These are phyloP conservation scores for Trebouxiophyceae sp. DNA, from an alignment of 163 green algal genomes.

Conservation along the genomic window DNA sequence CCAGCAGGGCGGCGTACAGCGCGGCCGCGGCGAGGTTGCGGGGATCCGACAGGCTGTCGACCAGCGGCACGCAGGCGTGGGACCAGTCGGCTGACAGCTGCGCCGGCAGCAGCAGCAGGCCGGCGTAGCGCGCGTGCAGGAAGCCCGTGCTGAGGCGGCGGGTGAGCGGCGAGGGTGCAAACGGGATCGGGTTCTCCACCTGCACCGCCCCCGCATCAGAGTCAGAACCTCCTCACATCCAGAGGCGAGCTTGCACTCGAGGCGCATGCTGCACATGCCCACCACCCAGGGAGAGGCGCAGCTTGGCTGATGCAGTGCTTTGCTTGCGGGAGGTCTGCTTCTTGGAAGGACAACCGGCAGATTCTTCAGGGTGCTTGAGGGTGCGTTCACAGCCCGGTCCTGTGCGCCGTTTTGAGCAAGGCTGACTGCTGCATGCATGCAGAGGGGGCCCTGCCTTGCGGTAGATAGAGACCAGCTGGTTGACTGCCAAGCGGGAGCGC, in stretches of 20 bases:
- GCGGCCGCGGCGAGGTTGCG: slow-evolving; percentile 44
- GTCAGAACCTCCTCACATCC: too few species aligned
- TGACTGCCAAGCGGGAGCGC: slow-evolving; percentile 24
- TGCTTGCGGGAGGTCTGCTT: too few species aligned
- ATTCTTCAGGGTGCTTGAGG: too few species aligned
- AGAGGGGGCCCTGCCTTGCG: slow-evolving; percentile 33
- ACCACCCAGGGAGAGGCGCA: too few species aligned
- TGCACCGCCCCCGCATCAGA: too few species aligned
- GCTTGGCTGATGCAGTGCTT: too few species aligned
- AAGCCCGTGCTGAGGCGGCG: slow-evolving; percentile 41
- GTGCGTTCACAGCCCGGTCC: too few species aligned
- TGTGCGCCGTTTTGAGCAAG: too few species aligned
- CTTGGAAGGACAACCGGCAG: too few species aligned
- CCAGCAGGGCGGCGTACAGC: slow-evolving; percentile 42
- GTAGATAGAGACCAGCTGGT: slow-evolving; percentile 60
- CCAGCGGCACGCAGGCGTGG: slow-evolving; percentile 57
- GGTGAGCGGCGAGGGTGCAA: slow-evolving; percentile 16
- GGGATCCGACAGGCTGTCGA: slow-evolving; percentile 37
- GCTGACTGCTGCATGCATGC: too few species aligned
- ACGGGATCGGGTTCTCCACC: slow-evolving; percentile 80
- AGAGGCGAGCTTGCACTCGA: too few species aligned
- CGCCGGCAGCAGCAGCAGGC: slow-evolving; percentile 50
- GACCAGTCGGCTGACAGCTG: slow-evolving; percentile 77
- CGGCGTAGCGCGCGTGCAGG: slow-evolving; percentile 66
- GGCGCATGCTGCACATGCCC: too few species aligned